These are phyloP conservation scores for Fusarium sp. DNA, from an alignment of 2,329 filamentous ascomycete species.

Conservation along the genomic window DNA sequence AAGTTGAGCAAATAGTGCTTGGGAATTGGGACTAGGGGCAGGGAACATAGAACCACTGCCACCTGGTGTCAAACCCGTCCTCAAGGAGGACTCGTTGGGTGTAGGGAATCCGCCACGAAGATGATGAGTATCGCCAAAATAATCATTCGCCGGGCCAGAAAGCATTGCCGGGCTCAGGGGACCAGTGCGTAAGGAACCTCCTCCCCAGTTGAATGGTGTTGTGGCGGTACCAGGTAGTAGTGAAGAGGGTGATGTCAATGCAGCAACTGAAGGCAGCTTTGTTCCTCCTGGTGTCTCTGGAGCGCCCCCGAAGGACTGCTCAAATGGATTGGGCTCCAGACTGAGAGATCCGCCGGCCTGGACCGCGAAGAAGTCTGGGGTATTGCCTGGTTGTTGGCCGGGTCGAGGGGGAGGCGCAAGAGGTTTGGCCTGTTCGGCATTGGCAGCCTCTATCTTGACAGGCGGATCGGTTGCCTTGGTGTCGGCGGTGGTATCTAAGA, in stretches of 20 bases:
- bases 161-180: conserved; percentile 98
- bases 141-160: conserved; percentile 85
- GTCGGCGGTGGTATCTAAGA: conserved; percentile 59
- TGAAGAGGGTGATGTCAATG: conserved; percentile 90
- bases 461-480: conserved; percentile 60
- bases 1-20: conserved; percentile 83
- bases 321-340: conserved; percentile 95
- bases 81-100: conserved; percentile 93
- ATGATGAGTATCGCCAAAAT: conserved; percentile 85
- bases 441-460: conserved; percentile 65
- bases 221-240: conserved; percentile 80
- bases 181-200: conserved; percentile 88
- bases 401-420: conserved; percentile 79
- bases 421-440: conserved; percentile 72
- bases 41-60: conserved; percentile 98
- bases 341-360: conserved; percentile 69
- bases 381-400: conserved; percentile 63
- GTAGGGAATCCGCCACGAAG: conserved; percentile 90
- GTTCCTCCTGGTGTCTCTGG: conserved; percentile 86
- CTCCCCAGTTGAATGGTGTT: conserved; percentile 82
- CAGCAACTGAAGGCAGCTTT: conserved; percentile 88
- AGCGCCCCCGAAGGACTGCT: conserved; percentile 85
- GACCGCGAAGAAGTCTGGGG: conserved; percentile 77
- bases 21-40: conserved; percentile 86
- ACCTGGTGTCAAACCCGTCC: conserved; percentile 92